A percentile compares a stretch with the other conserved stretches of the same genome.
Evolutionary conservation across 179 eudicot species (phyloP).

Genomic region (Vitellaria paradoxa): DNA sequence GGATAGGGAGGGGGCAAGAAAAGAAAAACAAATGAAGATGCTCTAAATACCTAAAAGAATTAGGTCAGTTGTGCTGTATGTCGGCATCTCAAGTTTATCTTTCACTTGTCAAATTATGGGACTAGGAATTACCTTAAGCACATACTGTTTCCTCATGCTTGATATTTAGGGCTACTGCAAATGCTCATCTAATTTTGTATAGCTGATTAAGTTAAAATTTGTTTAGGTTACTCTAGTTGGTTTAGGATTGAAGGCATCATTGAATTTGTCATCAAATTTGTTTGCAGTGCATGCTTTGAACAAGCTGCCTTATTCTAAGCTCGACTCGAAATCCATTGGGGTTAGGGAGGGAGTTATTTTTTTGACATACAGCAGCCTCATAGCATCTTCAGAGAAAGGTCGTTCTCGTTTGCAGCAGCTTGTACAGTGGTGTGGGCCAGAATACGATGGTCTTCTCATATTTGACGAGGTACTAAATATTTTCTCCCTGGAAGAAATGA

Average conservation of each 20-base stretch:
- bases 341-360: slow-evolving; percentile 92
- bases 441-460: slow-evolving; percentile 83
- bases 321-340: slow-evolving; percentile 93
- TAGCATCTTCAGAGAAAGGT: slow-evolving; percentile 98
- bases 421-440: slow-evolving; percentile 91
- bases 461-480: slow-evolving; percentile 81
- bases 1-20: background rate
- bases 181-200: background rate
- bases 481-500: slow-evolving; percentile 10
- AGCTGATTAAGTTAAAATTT: background rate
- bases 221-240: background rate
- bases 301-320: slow-evolving; percentile 96
- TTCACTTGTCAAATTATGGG: slow-evolving; percentile 7
- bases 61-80: slow-evolving; percentile 9
- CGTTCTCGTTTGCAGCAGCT: slow-evolving; percentile 93
- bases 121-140: background rate
- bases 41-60: background rate
- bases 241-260: slow-evolving; percentile 8
- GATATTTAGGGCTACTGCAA: background rate
- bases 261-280: slow-evolving; percentile 4
- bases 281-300: slow-evolving; percentile 93
- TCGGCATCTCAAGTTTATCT: slow-evolving; percentile 1
- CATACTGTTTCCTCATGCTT: background rate
- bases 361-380: slow-evolving; percentile 94
- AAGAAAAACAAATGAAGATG: background rate